Conservation (phyloP, 352 stramenopile species). For the Chrysophaeum taylorii region DNA sequence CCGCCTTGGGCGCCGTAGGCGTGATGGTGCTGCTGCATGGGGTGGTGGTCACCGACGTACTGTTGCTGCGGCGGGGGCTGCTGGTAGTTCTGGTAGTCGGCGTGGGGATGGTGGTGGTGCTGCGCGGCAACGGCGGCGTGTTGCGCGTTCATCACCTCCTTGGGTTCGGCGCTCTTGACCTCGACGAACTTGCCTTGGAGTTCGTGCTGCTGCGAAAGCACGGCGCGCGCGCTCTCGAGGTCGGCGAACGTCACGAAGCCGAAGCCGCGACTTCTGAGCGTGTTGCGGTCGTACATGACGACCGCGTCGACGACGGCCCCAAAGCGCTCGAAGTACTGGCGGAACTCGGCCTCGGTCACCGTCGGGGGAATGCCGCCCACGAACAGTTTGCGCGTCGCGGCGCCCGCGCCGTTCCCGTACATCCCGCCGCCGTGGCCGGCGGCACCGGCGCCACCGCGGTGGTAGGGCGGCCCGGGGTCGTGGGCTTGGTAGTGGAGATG, state of each 20-base stretch:
- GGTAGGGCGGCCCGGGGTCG: slow-evolving; percentile 8
- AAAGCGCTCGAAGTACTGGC: slow-evolving; percentile 75
- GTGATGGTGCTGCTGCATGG: too few relatives aligned
- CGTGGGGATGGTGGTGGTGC: too few relatives aligned
- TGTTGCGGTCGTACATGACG: slow-evolving; percentile 82
- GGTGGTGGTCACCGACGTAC: too few relatives aligned
- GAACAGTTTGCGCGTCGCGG: slow-evolving; percentile 80
- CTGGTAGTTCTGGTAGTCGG: too few relatives aligned
- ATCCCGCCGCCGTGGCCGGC: slow-evolving; percentile 27
- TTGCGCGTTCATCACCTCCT: not conserved
- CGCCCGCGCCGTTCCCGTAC: not conserved
- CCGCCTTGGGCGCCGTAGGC: too few relatives aligned
- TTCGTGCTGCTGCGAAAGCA: slow-evolving; percentile 71
- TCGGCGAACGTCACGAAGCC: slow-evolving; percentile 82
- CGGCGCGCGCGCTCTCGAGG: slow-evolving; percentile 66
- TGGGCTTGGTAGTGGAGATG: too few relatives aligned
- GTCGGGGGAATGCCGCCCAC: slow-evolving; percentile 69
- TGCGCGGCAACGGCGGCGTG: too few relatives aligned
- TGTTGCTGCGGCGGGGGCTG: too few relatives aligned
- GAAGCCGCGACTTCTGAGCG: slow-evolving; percentile 73
- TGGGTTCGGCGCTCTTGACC: slow-evolving; percentile 53
- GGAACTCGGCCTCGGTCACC: slow-evolving; percentile 73
- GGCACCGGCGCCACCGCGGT: too few relatives aligned
- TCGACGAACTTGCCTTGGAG: slow-evolving; percentile 76
- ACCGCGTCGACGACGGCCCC: slow-evolving; percentile 74